phyloP scores from a whole-genome alignment of 306 rosid genomes.

The Vigna mungo region DNA sequence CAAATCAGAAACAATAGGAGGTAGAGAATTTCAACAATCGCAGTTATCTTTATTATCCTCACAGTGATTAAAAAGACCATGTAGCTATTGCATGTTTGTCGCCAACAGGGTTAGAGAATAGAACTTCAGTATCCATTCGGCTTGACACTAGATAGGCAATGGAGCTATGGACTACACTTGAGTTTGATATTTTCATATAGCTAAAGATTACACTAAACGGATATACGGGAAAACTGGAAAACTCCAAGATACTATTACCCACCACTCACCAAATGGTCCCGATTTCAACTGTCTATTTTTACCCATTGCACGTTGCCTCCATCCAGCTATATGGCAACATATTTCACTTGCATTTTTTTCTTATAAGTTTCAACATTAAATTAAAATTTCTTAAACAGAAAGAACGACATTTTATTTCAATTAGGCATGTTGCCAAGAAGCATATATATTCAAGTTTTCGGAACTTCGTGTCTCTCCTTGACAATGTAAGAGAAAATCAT shows the following conservation, averaged over 20 bases:
- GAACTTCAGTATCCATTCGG: conserved; percentile 1
- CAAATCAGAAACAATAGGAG: neutral
- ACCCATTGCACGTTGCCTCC: neutral
- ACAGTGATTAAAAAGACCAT: neutral
- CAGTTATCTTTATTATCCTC: conserved; percentile 6
- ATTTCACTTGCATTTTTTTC: conserved; percentile 10
- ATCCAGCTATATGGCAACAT: conserved; percentile 18
- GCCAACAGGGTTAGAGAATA: neutral
- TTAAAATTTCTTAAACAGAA: conserved; percentile 2
- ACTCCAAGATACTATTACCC: conserved; percentile 6
- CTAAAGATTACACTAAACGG: conserved; percentile 11
- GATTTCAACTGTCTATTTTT: conserved; percentile 4
- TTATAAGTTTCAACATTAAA: neutral
- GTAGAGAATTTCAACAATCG: conserved; percentile 22
- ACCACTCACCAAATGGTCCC: neutral
- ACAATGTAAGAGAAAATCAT: conserved; percentile 22
- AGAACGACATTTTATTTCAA: neutral
- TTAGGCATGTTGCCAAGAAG: conserved; percentile 14
- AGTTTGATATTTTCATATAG: conserved; percentile 27
- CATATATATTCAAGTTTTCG: conserved; percentile 8
- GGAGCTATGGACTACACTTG: neutral
- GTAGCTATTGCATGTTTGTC: conserved; percentile 6
- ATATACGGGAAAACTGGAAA: neutral
- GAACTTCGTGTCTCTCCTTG: neutral
- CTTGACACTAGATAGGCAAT: neutral